Base-by-base conservation (phyloP, 352 stramenopile genomes). In the Globisporangium sylvaticum region DNA sequence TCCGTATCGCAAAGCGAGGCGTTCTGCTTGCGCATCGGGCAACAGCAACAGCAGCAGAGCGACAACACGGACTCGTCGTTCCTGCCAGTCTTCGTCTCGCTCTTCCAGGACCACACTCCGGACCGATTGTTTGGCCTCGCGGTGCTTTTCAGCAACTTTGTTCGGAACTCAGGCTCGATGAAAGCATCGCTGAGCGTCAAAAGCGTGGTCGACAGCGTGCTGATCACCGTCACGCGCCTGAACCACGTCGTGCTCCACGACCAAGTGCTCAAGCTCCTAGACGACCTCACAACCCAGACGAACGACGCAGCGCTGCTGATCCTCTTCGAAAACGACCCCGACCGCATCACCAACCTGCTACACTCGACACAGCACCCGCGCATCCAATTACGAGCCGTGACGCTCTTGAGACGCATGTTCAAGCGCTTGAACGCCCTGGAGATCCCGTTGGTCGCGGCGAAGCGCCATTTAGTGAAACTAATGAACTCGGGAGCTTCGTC, bases 311-410 rank as follows among this genome's bases (percentile, higher is more conserved):
- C 81, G 10, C 64, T 89, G 12, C 55, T 63, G 1, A 64, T 81
- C 14, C 65, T 90, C 1, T 90, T 88, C 32, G 50, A 58, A 0
- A 66, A 69, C n/a, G 77, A 83, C 2, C 80, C 79, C 0, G 81
- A 90, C 22, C 77, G 84, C 18, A 70, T 92, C 1, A 77, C 73
- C 0, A 92, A 90, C 46, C 52, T 90, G 9, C 64, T 89, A 4
- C 76, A 88, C 22, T 82, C 82, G 4, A 7, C 67, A 5, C 69
- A 44, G 55, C 31, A 65, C n/a, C 56, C 55, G 1, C 55, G 65
- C 2, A 62, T 87, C 1, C 68, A 88, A 55, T 20, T 77, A 5
- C 66, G 69, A 5, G 72, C 77, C 0, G 62, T 74, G 14, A 81
- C 69, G 3, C 56, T 92, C 0, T 65, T 90, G 10, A 74, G 84